Base-by-base conservation (phyloP, 2,329 filamentous ascomycete genomes). In the Orbilia brochopaga region DNA sequence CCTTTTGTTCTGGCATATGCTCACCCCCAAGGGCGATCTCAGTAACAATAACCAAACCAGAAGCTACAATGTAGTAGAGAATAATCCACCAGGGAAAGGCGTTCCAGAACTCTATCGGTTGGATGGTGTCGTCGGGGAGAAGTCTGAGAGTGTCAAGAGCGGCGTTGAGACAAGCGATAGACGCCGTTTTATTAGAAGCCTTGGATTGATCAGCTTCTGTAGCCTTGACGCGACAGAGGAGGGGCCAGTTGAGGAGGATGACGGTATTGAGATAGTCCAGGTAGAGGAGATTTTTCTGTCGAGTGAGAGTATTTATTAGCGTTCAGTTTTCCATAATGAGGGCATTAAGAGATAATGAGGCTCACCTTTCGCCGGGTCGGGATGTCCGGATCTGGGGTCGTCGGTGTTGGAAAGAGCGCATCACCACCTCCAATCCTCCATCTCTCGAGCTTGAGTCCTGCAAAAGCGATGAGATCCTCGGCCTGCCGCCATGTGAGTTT, bases 1-100 rank as follows among this genome's bases (percentile, higher is more conserved):
- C 75, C 2, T 74, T 75, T 73, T 76, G 75, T 37, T 75, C 74
- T 8, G 76, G 76, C n/a, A 76, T 75, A 46, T 77, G 76, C 57
- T 77, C 76, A 11, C 75, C 76, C 42, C 74, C 73, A 19, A 72
- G 64, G 10, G 67, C 57, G 48, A 76, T 72, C 51, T 74, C 74
- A 58, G 75, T 63, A 55, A 76, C 73, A 10, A 76, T 61, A 44
- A 75, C 70, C 21, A 72, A 69, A 42, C 75, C 74, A 15, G 75
- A 74, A 13, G 73, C 70, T 44, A 75, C 74, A 23, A 76, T 74
- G 21, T 76, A 75, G 51, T 76, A 73, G n/a, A 75, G 61, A 21
- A 75, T 37, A n/a, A 74, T 75, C 75, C 75, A 76, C 75, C 74
- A 76, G 15, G 75, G 75, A 8, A 74, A 75, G 23, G 63, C 62